Conservation (phyloP, 1,284 basidiomycete genomes). For the Pseudozyma hubeiensis region DNA sequence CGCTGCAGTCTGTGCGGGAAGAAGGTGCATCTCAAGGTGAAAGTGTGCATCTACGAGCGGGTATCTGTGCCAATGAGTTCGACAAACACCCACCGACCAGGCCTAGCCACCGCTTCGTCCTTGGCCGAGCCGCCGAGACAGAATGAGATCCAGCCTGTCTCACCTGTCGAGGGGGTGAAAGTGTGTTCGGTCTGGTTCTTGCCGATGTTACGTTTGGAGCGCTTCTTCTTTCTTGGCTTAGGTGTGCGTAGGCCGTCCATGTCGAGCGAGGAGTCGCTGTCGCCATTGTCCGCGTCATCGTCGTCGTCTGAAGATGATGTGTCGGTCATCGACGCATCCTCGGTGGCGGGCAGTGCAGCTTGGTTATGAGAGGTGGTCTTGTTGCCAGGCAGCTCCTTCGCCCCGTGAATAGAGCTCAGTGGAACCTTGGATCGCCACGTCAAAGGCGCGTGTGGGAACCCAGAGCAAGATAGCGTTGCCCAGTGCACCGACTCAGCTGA, state of each 20-base stretch:
- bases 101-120: not conserved
- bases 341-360: not conserved
- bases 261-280: conserved; percentile 35
- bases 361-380: not conserved
- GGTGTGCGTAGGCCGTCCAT: conserved; percentile 9
- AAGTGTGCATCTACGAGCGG: conserved; percentile 21
- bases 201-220: conserved; percentile 25
- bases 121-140: conserved; percentile 9
- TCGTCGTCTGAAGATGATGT: conserved; percentile 27
- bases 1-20: not conserved
- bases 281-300: conserved; percentile 4
- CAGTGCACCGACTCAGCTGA: conserved; percentile 9
- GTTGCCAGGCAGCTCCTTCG: conserved; percentile 27
- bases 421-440: conserved; percentile 48
- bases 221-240: conserved; percentile 22
- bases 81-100: conserved; percentile 32
- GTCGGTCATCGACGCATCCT: conserved; percentile 16
- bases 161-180: conserved; percentile 32
- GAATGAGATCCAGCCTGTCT: conserved; percentile 43
- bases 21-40: not conserved
- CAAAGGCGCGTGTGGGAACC: conserved; percentile 54
- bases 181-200: conserved; percentile 43
- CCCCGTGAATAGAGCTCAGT: conserved; percentile 26
- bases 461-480: conserved; percentile 37
- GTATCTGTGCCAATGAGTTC: conserved; percentile 46